These are phyloP conservation scores for Neurospora sp. DNA, from an alignment of 495 filamentous ascomycete species.

Conservation along the genomic window DNA sequence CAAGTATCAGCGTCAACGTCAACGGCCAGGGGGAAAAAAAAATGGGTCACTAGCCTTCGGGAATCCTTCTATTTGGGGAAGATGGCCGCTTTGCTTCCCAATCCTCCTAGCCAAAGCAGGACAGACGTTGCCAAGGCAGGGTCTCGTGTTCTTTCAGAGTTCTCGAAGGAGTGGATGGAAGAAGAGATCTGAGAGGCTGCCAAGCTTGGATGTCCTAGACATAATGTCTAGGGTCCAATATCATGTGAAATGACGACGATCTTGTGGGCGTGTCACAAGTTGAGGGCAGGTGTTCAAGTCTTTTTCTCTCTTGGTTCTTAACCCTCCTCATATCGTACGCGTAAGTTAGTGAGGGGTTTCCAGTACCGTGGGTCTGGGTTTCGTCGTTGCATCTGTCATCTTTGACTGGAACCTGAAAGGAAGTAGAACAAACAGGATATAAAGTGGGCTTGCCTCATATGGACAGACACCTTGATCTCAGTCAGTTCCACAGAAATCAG, in stretches of 20 bases:
- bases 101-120: background rate
- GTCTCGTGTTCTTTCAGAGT: background rate
- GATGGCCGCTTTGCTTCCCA: background rate
- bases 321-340: background rate
- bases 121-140: background rate
- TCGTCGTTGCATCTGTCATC: background rate
- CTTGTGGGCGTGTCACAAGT: background rate
- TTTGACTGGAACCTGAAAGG: background rate
- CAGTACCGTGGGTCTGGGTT: background rate
- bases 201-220: background rate
- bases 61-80: background rate
- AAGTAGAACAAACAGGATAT: background rate
- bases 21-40: background rate
- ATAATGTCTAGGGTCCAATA: background rate
- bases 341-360: background rate
- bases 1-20: background rate
- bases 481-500: background rate
- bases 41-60: background rate
- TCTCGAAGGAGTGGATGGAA: background rate
- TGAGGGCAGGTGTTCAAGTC: background rate
- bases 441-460: background rate
- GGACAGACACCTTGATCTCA: background rate
- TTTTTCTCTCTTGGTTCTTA: background rate
- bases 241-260: background rate
- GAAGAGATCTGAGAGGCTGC: background rate